These are phyloP conservation scores for Plasmodium inui DNA, from an alignment of 169 alveolate species.

Conservation along the genomic window DNA sequence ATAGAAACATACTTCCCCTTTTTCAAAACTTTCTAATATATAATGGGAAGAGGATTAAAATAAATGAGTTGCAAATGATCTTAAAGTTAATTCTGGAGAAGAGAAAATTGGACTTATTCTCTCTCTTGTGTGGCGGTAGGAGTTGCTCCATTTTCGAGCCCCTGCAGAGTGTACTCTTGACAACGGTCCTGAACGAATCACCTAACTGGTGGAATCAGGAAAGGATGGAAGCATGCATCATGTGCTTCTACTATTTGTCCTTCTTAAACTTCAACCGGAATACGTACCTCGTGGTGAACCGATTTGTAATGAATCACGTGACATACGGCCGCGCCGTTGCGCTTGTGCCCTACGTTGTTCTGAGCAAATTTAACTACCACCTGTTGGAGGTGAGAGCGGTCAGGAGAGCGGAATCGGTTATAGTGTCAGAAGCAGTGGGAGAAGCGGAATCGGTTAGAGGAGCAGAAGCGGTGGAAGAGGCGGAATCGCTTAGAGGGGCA, in stretches of 20 bases:
- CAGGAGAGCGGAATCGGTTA: background rate
- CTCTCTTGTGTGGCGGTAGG: background rate
- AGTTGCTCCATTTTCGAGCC: background rate
- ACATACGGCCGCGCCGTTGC: background rate
- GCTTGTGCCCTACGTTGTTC: slow-evolving; percentile 30
- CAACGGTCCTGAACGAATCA: slow-evolving; percentile 5
- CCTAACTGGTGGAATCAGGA: background rate
- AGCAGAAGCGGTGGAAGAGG: background rate
- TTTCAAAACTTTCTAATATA: slow-evolving; percentile 17
- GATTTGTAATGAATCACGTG: slow-evolving; percentile 9
- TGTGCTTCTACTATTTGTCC: slow-evolving; percentile 62
- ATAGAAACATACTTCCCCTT: slow-evolving; percentile 1
- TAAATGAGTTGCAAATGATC: slow-evolving; percentile 36
- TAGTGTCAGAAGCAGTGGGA: background rate
- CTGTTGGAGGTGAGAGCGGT: background rate
- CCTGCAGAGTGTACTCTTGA: slow-evolving; percentile 26
- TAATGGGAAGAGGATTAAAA: slow-evolving; percentile 15
- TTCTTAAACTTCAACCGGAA: slow-evolving; percentile 21
- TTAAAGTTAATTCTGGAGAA: slow-evolving; percentile 15
- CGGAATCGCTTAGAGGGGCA: background rate
- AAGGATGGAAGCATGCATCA: background rate
- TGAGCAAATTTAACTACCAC: slow-evolving; percentile 54
- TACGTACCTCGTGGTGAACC: background rate
- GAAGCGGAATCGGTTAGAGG: background rate
- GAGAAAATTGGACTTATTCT: slow-evolving; percentile 4